These are phyloP conservation scores for Lactuca sativa DNA, from an alignment of 129 eudicot species.

Conservation along the genomic window DNA sequence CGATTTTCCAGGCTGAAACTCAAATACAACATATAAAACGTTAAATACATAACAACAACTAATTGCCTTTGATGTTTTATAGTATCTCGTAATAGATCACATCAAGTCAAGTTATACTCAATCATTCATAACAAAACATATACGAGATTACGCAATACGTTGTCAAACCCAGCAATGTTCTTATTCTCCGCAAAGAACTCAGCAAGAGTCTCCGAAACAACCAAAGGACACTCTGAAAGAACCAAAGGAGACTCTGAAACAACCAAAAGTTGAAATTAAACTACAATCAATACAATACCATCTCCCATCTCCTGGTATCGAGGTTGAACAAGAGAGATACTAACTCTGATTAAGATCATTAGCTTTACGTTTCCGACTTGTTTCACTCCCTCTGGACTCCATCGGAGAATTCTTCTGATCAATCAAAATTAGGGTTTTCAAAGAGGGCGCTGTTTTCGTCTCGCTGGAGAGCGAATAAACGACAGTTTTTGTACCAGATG, in stretches of 20 bases:
- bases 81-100: background rate
- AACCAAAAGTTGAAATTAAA: background rate
- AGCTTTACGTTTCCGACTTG: slow-evolving; percentile 60
- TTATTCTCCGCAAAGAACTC: slow-evolving; percentile 93
- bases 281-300: background rate
- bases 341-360: slow-evolving; percentile 77
- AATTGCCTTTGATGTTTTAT: background rate
- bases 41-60: background rate
- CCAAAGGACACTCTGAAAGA: no score
- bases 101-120: background rate
- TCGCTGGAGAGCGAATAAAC: background rate
- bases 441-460: slow-evolving; percentile 21
- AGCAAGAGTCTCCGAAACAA: slow-evolving; percentile 73
- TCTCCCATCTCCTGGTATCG: background rate
- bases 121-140: background rate
- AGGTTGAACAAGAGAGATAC: slow-evolving; percentile 16
- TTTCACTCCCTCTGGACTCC: slow-evolving; percentile 63
- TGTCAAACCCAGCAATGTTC: slow-evolving; percentile 93
- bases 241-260: background rate
- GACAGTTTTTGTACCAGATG: no score
- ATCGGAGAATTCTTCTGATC: slow-evolving; percentile 23
- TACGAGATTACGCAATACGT: slow-evolving; percentile 34
- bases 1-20: slow-evolving; percentile 78
- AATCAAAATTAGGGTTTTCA: slow-evolving; percentile 26
- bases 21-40: background rate